phyloP scores from a whole-genome alignment of 352 stramenopile species.

The Phytopythium vexans region DNA sequence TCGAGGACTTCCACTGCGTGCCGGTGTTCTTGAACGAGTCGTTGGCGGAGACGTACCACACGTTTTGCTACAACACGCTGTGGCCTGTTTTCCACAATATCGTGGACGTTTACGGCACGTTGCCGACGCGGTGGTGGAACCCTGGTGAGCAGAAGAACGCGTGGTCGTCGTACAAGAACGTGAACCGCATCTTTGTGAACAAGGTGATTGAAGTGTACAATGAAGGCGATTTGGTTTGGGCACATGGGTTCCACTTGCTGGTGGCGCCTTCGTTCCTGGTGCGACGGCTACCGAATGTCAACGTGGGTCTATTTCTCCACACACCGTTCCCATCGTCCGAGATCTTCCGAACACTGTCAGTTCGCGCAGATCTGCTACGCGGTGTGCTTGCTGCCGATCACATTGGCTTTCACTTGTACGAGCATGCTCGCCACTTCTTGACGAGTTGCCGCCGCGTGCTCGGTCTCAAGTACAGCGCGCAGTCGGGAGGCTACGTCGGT shows the following conservation, averaged over 20 bases:
- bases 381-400: slow-evolving; percentile 97
- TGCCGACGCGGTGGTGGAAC: slow-evolving; percentile 85
- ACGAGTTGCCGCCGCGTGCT: slow-evolving; percentile 93
- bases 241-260: slow-evolving; percentile 98
- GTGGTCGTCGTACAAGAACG: slow-evolving; percentile 95
- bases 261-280: slow-evolving; percentile 97
- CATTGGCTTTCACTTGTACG: slow-evolving; percentile 98
- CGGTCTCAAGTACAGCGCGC: slow-evolving; percentile 88
- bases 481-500: slow-evolving; percentile 89
- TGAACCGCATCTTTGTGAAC: slow-evolving; percentile 97
- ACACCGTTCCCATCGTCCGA: slow-evolving; percentile 99
- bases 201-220: slow-evolving; percentile 91
- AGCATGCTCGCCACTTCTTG: slow-evolving; percentile 97
- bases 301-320: slow-evolving; percentile 98
- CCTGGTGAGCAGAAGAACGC: slow-evolving; percentile 78
- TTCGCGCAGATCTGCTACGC: slow-evolving; percentile 94
- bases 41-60: slow-evolving; percentile 87
- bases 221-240: slow-evolving; percentile 94
- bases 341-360: slow-evolving; percentile 98
- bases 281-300: slow-evolving; percentile 88
- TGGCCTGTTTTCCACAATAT: slow-evolving; percentile 99
- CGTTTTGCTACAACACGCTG: slow-evolving; percentile 96
- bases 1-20: slow-evolving; percentile 94
- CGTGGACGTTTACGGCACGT: slow-evolving; percentile 93
- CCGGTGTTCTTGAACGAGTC: slow-evolving; percentile 94